A percentile compares a stretch with the other conserved stretches of the same genome.
phyloP scores from a whole-genome alignment of 129 eudicot species.

The Artemisia argyi region DNA sequence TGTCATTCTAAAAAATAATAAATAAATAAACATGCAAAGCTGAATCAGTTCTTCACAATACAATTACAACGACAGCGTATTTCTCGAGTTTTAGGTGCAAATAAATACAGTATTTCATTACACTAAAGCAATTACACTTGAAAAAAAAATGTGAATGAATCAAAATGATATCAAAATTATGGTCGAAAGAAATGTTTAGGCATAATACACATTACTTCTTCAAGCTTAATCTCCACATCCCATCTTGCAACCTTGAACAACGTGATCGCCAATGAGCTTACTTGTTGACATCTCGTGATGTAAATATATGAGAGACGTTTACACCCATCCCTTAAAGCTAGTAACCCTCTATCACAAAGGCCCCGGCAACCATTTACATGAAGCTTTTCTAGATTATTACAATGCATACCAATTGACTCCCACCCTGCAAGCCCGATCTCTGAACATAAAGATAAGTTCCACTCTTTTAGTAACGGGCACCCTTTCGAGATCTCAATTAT shows the following conservation, averaged over 20 bases:
- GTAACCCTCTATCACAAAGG: slow-evolving; percentile 60
- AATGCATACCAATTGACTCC: slow-evolving; percentile 59
- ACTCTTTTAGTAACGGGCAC: slow-evolving; percentile 68
- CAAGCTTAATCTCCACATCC: slow-evolving; percentile 53
- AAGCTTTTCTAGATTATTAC: slow-evolving; percentile 61
- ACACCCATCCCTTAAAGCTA: slow-evolving; percentile 65
- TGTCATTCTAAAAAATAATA: too few relatives aligned
- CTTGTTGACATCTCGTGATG: slow-evolving; percentile 39
- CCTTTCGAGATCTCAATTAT: slow-evolving; percentile 59
- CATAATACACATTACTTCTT: slow-evolving; percentile 63
- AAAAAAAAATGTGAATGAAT: too few relatives aligned
- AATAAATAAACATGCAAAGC: too few relatives aligned
- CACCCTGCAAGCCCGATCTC: slow-evolving; percentile 60
- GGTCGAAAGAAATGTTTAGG: slow-evolving; percentile 52
- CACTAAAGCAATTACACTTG: too few relatives aligned
- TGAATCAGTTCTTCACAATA: too few relatives aligned
- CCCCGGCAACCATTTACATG: slow-evolving; percentile 80
- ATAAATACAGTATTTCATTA: too few relatives aligned
- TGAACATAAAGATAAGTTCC: slow-evolving; percentile 82
- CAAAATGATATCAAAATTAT: slow-evolving; percentile 4
- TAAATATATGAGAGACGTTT: slow-evolving; percentile 43
- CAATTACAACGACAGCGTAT: too few relatives aligned
- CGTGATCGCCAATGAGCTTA: slow-evolving; percentile 45
- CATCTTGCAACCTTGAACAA: slow-evolving; percentile 55
- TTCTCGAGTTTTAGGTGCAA: too few relatives aligned